phyloP scores from a whole-genome alignment of 208 protist species.

The Crithidia mellificae region DNA sequence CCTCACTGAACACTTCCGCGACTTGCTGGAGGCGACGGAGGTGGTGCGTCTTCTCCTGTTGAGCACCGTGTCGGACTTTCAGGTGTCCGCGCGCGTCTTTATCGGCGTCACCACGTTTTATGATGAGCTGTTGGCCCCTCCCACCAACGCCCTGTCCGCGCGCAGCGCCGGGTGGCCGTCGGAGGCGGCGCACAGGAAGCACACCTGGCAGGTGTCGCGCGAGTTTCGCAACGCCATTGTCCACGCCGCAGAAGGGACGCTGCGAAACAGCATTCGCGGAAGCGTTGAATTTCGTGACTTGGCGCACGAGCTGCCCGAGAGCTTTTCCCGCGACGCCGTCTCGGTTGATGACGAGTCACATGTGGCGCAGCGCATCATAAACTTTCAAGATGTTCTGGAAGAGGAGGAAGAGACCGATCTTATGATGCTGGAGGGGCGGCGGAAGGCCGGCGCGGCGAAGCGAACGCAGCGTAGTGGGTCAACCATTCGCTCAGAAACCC shows the following conservation, averaged over 20 bases:
- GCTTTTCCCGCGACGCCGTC: conserved; percentile 16
- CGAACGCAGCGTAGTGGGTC: not conserved
- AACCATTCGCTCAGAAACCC: conserved; percentile 15
- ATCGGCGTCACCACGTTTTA: conserved; percentile 41
- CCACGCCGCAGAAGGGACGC: conserved; percentile 27
- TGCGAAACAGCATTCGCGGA: conserved; percentile 35
- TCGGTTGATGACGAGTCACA: conserved; percentile 32
- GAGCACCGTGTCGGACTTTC: conserved; percentile 41
- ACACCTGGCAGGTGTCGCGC: not conserved
- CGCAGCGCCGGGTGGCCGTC: not conserved
- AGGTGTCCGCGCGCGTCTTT: conserved; percentile 45
- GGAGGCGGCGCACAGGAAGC: not conserved
- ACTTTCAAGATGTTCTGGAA: conserved; percentile 30
- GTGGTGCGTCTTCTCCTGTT: conserved; percentile 36
- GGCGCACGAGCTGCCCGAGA: conserved; percentile 13
- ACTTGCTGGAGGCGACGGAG: conserved; percentile 46
- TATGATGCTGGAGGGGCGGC: conserved; percentile 8
- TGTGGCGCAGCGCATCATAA: conserved; percentile 48
- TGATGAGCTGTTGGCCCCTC: conserved; percentile 23
- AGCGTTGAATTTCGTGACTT: conserved; percentile 22
- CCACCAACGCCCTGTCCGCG: not conserved
- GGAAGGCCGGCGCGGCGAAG: not conserved
- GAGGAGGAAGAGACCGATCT: conserved; percentile 36
- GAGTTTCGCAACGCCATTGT: conserved; percentile 25
- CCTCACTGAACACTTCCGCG: conserved; percentile 31